These are phyloP conservation scores for Coelastrella sp. DNA, from an alignment of 139 green algal species.

Conservation along the genomic window DNA sequence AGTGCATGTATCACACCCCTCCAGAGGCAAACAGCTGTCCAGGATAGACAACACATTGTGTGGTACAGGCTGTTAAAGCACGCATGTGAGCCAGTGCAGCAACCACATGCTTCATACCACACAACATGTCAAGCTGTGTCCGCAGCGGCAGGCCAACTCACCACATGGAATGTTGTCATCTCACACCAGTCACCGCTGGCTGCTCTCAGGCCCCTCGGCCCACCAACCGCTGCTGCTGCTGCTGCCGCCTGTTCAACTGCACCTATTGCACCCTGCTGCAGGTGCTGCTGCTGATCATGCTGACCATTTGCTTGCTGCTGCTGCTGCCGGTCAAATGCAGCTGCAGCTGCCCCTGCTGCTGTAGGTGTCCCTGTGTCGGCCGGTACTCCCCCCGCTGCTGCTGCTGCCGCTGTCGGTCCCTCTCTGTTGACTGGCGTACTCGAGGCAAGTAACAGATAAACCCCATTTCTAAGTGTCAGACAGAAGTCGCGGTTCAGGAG, in stretches of 20 bases:
- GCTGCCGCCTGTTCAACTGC: not conserved
- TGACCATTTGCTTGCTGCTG: not conserved
- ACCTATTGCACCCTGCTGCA: not conserved
- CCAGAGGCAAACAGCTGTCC: too few species aligned
- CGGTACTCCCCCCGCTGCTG: not conserved
- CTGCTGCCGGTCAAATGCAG: not conserved
- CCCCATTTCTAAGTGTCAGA: not conserved
- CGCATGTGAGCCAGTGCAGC: too few species aligned
- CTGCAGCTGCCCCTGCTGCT: slow-evolving; percentile 26
- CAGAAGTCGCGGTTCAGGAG: slow-evolving; percentile 29
- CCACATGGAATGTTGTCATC: slow-evolving; percentile 33
- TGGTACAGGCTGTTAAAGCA: too few species aligned
- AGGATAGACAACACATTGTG: too few species aligned
- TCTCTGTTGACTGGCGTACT: slow-evolving; percentile 7
- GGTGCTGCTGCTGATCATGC: not conserved
- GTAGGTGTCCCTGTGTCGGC: not conserved
- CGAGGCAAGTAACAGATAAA: slow-evolving; percentile 27
- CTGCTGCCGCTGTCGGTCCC: slow-evolving; percentile 20
- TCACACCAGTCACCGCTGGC: slow-evolving; percentile 20
- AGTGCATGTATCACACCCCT: too few species aligned
- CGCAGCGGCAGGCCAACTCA: not conserved
- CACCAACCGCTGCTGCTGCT: not conserved
- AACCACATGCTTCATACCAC: too few species aligned
- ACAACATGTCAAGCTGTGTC: too few species aligned
- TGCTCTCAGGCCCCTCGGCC: not conserved